A percentile compares a stretch with the other conserved stretches of the same genome.
phyloP scores from a whole-genome alignment of 73 alveolate species.

The Paramecium primaurelia region DNA sequence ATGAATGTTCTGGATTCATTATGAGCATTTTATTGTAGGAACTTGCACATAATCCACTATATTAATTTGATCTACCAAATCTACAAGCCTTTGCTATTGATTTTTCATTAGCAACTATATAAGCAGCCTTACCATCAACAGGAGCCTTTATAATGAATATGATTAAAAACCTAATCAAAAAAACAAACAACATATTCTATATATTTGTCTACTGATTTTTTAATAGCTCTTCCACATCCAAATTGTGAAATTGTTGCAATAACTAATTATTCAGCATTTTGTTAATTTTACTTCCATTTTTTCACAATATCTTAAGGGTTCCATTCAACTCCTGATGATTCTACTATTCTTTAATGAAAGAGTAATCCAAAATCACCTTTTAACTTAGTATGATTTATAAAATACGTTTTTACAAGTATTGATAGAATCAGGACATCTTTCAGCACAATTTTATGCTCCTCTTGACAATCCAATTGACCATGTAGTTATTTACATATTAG shows the following conservation, averaged over 20 bases:
- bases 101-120: not conserved
- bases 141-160: not conserved
- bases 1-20: not conserved
- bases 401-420: slow-evolving; percentile 33
- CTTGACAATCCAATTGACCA: slow-evolving; percentile 31
- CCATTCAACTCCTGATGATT: not conserved
- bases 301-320: not conserved
- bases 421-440: slow-evolving; percentile 29
- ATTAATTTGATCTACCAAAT: not conserved
- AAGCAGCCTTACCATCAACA: not conserved
- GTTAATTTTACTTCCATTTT: not conserved
- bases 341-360: not conserved
- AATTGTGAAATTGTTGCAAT: not conserved
- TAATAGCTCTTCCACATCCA: slow-evolving; percentile 18
- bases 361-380: not conserved
- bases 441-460: slow-evolving; percentile 51
- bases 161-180: not conserved
- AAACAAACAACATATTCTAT: slow-evolving; percentile 1
- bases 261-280: not conserved
- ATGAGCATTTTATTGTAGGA: not conserved
- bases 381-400: not conserved
- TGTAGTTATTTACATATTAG: slow-evolving; percentile 15
- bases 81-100: not conserved
- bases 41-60: not conserved
- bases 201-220: not conserved